Conservation (phyloP, 2,329 filamentous ascomycete genomes). For the Pezicula radicicola region DNA sequence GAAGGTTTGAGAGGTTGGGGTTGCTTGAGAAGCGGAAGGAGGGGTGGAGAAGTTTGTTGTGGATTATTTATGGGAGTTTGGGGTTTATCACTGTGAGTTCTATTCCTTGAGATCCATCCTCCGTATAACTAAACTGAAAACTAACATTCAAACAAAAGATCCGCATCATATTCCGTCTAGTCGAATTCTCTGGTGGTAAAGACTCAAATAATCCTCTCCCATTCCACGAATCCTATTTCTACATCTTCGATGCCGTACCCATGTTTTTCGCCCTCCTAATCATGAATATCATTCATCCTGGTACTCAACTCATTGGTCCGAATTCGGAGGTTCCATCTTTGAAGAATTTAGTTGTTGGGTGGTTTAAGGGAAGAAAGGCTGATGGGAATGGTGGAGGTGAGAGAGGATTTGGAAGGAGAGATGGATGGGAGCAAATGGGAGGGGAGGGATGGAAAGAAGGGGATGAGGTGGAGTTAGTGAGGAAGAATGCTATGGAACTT, state of each 20-base stretch:
- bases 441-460: no score
- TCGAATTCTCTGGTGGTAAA: constrained; percentile 47
- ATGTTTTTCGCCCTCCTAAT: constrained; percentile 9
- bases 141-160: constrained; percentile 29
- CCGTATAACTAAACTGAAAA: background rate
- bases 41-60: constrained; percentile 5
- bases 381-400: no score
- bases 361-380: no score
- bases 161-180: constrained; percentile 58
- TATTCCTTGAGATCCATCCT: background rate
- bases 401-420: no score
- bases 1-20: background rate
- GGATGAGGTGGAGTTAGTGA: no score
- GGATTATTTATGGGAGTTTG: constrained; percentile 13
- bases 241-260: constrained; percentile 37
- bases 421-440: no score
- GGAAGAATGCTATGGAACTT: no score
- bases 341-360: no score
- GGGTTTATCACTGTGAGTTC: constrained; percentile 15
- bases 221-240: constrained; percentile 48
- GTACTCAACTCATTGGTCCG: background rate
- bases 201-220: constrained; percentile 38
- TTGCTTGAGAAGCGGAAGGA: constrained; percentile 5
- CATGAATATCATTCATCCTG: constrained; percentile 10
- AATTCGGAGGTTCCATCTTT: background rate